These are phyloP conservation scores for Ceratobasidium sp. DNA, from an alignment of 1,284 basidiomycete genomes.

Conservation along the genomic window DNA sequence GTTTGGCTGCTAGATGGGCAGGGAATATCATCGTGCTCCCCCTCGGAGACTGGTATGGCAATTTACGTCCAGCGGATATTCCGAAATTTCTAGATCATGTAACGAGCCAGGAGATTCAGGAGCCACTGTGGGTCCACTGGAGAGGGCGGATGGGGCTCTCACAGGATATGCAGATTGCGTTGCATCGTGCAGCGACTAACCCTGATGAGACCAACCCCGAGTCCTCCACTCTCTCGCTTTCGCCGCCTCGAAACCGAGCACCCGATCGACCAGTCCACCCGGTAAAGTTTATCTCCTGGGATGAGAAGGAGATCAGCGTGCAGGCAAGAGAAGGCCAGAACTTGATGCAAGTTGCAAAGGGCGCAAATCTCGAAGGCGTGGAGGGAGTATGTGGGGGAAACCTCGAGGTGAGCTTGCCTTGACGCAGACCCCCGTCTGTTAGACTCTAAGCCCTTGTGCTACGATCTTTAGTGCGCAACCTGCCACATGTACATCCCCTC, in stretches of 20 bases:
- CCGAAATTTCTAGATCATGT: conserved; percentile 61
- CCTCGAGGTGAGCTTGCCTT: conserved; percentile 47
- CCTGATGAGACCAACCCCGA: conserved; percentile 10
- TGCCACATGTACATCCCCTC: conserved; percentile 48
- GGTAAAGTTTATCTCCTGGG: conserved; percentile 33
- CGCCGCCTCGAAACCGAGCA: conserved; percentile 10
- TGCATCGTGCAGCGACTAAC: conserved; percentile 53
- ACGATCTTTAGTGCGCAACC: conserved; percentile 47
- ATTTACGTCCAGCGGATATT: conserved; percentile 66
- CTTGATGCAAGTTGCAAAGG: conserved; percentile 48
- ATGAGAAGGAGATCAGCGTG: conserved; percentile 42
- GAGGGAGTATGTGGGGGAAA: conserved; percentile 49
- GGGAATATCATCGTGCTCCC: conserved; percentile 82
- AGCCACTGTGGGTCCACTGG: conserved; percentile 62
- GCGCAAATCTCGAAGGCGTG: conserved; percentile 45
- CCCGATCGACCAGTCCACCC: conserved; percentile 13
- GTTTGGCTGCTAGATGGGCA: conserved; percentile 66
- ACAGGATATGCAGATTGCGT: conserved; percentile 69
- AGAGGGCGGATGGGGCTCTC: conserved; percentile 78
- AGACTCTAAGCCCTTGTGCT: not conserved
- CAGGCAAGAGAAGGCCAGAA: conserved; percentile 45
- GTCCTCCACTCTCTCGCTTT: conserved; percentile 9
- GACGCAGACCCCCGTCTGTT: not conserved
- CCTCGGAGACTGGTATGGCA: conserved; percentile 80
- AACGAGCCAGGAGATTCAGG: conserved; percentile 56